A percentile compares a stretch with the other conserved stretches of the same genome.
Conservation (phyloP, 2,329 filamentous ascomycete genomes). For the Hirsutella rhossiliensis region DNA sequence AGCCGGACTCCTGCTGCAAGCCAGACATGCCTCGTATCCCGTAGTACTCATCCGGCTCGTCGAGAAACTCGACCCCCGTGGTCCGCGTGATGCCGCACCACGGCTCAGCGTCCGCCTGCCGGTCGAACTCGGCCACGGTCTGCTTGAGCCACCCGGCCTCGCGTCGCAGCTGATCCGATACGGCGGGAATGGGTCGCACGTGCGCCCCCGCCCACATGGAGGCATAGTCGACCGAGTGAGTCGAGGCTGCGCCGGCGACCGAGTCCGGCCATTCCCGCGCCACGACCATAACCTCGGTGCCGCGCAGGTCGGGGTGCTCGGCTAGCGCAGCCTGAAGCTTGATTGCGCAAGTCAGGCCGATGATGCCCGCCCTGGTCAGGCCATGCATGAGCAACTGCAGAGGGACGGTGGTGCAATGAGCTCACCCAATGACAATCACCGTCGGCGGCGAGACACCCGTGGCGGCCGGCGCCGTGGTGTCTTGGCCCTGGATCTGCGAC, state of each 20-base stretch:
- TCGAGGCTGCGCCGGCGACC: constrained; percentile 15
- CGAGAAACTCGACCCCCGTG: constrained; percentile 39
- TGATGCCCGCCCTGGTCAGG: constrained; percentile 35
- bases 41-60: constrained; percentile 29
- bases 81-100: constrained; percentile 34
- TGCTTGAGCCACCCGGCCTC: constrained; percentile 20
- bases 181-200: constrained; percentile 35
- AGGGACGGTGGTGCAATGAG: neutral
- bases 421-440: neutral
- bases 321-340: constrained; percentile 22
- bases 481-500: neutral
- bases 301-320: neutral
- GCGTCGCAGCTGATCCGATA: constrained; percentile 17
- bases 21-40: constrained; percentile 11
- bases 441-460: neutral
- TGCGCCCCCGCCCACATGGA: constrained; percentile 47
- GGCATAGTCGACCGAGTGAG: constrained; percentile 31
- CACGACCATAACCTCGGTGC: constrained; percentile 12
- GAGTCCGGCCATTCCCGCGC: constrained; percentile 22
- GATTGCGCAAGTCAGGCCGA: constrained; percentile 36
- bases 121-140: constrained; percentile 13
- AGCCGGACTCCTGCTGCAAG: constrained; percentile 16
- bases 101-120: constrained; percentile 11
- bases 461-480: neutral
- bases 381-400: neutral